These are phyloP conservation scores for Mycena rosella DNA, from an alignment of 768 basidiomycete genomes.

Conservation along the genomic window DNA sequence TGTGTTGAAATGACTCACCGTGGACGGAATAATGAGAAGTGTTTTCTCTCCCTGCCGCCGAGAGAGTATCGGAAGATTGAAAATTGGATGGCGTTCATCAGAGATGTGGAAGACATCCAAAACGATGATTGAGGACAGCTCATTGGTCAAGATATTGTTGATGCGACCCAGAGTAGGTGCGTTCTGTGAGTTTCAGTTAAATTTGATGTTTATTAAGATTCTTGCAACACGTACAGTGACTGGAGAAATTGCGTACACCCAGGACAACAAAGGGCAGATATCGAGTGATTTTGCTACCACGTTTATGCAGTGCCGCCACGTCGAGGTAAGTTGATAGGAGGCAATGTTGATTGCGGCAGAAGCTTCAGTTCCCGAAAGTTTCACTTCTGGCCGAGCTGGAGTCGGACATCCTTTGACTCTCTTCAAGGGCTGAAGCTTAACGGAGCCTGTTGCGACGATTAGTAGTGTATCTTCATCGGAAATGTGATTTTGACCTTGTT, in stretches of 20 bases:
- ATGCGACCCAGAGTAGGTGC: background rate
- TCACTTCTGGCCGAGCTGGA: background rate
- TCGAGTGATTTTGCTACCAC: constrained; percentile 4
- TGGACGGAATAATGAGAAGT: constrained; percentile 8
- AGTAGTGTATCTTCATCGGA: background rate
- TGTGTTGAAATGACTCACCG: background rate
- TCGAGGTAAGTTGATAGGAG: background rate
- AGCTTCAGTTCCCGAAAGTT: background rate
- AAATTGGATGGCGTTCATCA: constrained; percentile 10
- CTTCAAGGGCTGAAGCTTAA: background rate
- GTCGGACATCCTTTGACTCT: background rate
- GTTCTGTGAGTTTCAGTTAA: background rate
- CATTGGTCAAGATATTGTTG: background rate
- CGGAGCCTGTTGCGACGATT: background rate
- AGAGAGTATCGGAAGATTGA: constrained; percentile 9
- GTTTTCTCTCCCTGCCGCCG: constrained; percentile 4
- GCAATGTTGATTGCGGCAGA: background rate
- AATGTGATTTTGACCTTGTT: background rate
- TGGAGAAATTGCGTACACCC: constrained; percentile 2
- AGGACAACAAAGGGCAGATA: background rate
- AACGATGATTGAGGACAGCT: background rate
- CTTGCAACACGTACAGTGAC: background rate
- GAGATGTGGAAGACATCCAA: background rate
- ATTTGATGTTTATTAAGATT: background rate
- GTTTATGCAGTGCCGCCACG: background rate